Evolutionary conservation across 495 filamentous ascomycete species (phyloP), one percentile per base, ranked within the genome.

Genomic region (Astrocystis sublimbata): DNA sequence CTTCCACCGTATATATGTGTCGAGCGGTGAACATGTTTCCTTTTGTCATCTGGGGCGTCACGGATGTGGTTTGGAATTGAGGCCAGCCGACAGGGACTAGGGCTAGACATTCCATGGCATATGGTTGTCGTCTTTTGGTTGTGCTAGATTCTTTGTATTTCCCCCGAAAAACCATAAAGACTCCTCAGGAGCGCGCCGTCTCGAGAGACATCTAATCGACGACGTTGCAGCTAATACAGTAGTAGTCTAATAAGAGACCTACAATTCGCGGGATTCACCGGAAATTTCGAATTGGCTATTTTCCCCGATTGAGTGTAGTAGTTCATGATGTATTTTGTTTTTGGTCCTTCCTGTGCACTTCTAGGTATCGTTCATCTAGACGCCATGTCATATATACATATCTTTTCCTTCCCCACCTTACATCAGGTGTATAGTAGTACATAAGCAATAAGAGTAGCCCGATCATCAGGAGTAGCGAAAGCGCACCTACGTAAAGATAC

Each of bases 61-160:
- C 15, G 51, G 51, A n/a, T 40, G 6, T 23, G 31, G 51, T 6
- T 40, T 31, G 10, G 28, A 40, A 0, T 19, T 7, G 12, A 35
- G 24, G n/a, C n/a, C n/a, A n/a, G 24, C 8, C 15, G 13, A 26
- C 15, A 49, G 46, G 30, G 6, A 28, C 28, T 23, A 15, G 46
- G 46, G n/a, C 8, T 7, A 10, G 40, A 33, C 17, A 43, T 43
- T 43, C 35, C n/a, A n/a, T n/a, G n/a, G 54, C 54, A 57, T 57
- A n/a, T 3, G 28, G 26, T 33, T 38, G 54, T 38, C 43, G 40
- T 57, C 24, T 49, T 57, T 45, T n/a, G n/a, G 26, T 19, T 42
- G 42, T 45, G 54, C 26, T 45, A 19, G 54, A 28, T 43, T 19
- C n/a, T n/a, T n/a, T n/a, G n/a, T n/a, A n/a, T n/a, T n/a, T n/a